Percentiles rank a stretch among this genome's conserved stretches.
Evolutionary conservation across 2,329 filamentous ascomycete species (phyloP).

Genomic region (Aspergillus sp.): DNA sequence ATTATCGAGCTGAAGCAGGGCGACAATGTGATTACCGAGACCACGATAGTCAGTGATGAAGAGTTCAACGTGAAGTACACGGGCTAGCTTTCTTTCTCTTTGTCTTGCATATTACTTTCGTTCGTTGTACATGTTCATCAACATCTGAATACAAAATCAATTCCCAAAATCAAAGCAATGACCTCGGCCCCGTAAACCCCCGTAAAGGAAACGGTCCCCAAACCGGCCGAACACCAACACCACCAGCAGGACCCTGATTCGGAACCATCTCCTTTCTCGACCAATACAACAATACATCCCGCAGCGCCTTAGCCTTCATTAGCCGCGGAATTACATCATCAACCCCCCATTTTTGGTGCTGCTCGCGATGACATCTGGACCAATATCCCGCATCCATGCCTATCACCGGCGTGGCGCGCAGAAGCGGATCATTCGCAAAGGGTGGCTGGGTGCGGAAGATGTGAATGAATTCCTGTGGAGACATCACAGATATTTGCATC

Average conservation of each 20-base stretch:
- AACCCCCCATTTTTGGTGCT: background rate
- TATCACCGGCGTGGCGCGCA: background rate
- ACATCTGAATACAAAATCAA: background rate
- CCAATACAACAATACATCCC: background rate
- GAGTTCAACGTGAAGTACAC: constrained; percentile 22
- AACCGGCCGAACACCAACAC: background rate
- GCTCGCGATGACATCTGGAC: background rate
- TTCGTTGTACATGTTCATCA: background rate
- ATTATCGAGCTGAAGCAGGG: constrained; percentile 45
- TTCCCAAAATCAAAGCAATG: background rate
- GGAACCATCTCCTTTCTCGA: background rate
- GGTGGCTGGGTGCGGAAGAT: background rate
- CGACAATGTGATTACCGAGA: constrained; percentile 26
- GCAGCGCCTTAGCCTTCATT: background rate
- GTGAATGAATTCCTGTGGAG: background rate
- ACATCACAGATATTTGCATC: background rate
- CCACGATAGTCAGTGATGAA: constrained; percentile 17
- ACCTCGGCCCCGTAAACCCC: background rate
- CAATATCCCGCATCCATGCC: background rate
- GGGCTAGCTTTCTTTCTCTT: background rate
- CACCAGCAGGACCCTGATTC: background rate
- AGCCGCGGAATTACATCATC: background rate
- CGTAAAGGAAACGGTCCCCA: background rate
- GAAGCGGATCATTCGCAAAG: background rate
- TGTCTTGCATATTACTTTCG: background rate